Percentiles rank a stretch among this genome's conserved stretches.
Conservation (phyloP, 2,329 filamentous ascomycete genomes). For the Emergomyces orientalis region DNA sequence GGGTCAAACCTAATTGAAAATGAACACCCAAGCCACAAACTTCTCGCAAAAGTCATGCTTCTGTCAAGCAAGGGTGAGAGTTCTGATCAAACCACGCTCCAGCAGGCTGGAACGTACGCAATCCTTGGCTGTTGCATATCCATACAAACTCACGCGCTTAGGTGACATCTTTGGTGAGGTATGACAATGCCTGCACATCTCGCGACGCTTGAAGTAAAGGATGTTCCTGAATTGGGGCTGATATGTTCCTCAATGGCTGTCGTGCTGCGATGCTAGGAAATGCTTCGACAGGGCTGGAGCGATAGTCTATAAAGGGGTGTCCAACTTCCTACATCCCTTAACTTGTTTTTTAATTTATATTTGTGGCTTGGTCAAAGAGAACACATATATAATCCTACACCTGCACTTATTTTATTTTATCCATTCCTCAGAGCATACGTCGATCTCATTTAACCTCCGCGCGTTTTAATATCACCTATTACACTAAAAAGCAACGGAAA, state of each 20-base stretch:
- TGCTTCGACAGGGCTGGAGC: neutral
- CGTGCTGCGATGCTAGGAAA: neutral
- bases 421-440: neutral
- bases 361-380: neutral
- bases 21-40: neutral
- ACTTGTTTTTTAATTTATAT: neutral
- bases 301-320: neutral
- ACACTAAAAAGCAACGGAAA: neutral
- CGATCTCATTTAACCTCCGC: neutral
- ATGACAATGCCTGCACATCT: neutral
- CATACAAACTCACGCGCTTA: neutral
- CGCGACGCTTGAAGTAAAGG: neutral
- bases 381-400: neutral
- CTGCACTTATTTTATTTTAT: neutral
- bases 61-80: neutral
- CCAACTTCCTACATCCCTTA: neutral
- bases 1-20: neutral
- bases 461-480: neutral
- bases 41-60: neutral
- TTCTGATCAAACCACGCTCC: neutral
- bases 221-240: neutral
- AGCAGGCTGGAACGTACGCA: neutral
- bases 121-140: neutral
- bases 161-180: neutral
- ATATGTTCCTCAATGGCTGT: neutral